Evolutionary conservation across 2,329 filamentous ascomycete genomes (phyloP), one percentile per base, ranked within the genome.

Genomic region (Aspergillus neoniger): DNA sequence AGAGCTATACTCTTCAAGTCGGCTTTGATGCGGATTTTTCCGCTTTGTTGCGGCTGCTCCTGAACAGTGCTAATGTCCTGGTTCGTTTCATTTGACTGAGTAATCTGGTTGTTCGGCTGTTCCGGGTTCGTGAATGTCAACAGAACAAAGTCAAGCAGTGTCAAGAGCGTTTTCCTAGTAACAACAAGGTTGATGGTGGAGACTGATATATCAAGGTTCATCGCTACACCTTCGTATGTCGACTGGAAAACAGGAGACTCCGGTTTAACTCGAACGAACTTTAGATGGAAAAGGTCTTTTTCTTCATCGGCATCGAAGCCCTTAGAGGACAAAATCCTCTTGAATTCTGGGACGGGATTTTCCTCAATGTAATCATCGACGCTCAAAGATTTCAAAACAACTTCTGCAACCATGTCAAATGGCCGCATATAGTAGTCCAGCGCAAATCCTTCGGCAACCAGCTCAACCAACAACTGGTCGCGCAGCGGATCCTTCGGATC

Each of bases 131-230:
- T 89, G 70, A 99, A 99, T 0, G 95, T 99, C 43, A 92, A 83
- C 17, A 99, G 86, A 36, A 97, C 88, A 70, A 99, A 99, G 74
- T 99, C 95, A 47, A 99, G 79, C 0, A 99, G 80, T 0, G 94
- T 99, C 56, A 99, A 82, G 3, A 99, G 80, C 0, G 96, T 99
- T 76, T 90, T 94, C 65, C 96, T 85, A 0, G 96, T 99, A 8
- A 99, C 92, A 36, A 99, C 87, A 21, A 99, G 77, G 72, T 98
- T 98, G 79, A 99, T 96, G 0, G 95, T 99, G 0, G 95, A 97
- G 12, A 99, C 88, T 0, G 88, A 88, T 1, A 95, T 89, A 62
- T 96, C 92, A 48, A 99, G 84, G 69, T 99, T 97, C 28, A 90
- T 97, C 64, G 96, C 92, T 58, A 98, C 90, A 1, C 93, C 92